Base-by-base conservation (phyloP, 2,329 filamentous ascomycete genomes). In the Penicillium olsonii region DNA sequence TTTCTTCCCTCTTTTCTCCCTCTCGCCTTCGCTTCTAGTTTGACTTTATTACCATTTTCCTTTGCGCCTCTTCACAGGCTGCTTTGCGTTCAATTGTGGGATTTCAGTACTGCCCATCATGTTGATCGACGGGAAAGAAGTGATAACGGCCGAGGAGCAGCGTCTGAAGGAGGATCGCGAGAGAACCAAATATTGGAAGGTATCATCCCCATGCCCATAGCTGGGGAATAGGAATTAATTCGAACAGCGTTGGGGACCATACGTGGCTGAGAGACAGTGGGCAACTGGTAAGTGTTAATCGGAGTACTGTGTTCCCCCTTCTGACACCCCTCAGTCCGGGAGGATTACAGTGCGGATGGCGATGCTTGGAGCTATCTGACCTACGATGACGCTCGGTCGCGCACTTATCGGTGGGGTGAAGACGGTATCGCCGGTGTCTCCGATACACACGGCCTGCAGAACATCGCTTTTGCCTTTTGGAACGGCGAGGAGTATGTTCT, bases 311-410 rank as follows among this genome's bases (percentile, higher is more conserved):
- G 8, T 24, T 5, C 8, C n/a, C n/a, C n/a, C n/a, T 5, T 24
- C 22, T 24, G 22, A 24, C 22, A 24, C 47, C 24, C 38, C 51
- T 61, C 71, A 87, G 90, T 95, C 54, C 84, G 91, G 66, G 92
- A 96, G 79, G 92, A 97, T 75, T 97, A 97, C 74, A 87, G 85
- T 47, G 87, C 92, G 57, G 77, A 85, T 70, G 92, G 92, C 64
- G 90, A 97, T 77, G 92, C 92, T 42, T 97, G 92, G 92, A 95
- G 89, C 68, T 89, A 96, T 76, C 97, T 97, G 70, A 87, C 90
- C 22, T 91, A 97, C 74, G 91, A 96, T 54, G 87, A 96, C 73
- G 88, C 94, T 46, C 84, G 91, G 62, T 92, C 88, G 52, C 84
- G 92, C 72, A 84, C 90, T 54, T 97, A 92, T 70, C 84, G 92